These are phyloP conservation scores for Pseudohalonectria lignicola DNA, from an alignment of 2,329 filamentous ascomycete genomes.

Conservation along the genomic window DNA sequence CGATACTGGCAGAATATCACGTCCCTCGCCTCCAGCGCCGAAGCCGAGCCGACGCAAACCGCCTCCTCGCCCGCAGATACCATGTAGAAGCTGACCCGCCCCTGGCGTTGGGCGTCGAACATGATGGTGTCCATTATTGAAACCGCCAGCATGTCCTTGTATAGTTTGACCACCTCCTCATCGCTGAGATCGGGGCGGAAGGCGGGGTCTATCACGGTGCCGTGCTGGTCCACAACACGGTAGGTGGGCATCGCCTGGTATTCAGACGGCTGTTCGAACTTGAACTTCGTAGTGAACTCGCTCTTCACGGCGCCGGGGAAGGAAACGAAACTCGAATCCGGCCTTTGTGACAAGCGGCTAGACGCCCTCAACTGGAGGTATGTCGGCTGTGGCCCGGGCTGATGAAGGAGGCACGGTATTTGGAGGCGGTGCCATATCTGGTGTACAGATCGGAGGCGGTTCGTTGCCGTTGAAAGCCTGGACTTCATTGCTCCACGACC, in stretches of 20 bases:
- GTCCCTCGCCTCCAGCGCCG: slow-evolving; percentile 71
- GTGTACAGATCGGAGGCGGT: too few species aligned
- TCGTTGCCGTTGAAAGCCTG: too few species aligned
- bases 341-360: slow-evolving; percentile 43
- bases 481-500: too few species aligned
- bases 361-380: slow-evolving; percentile 7
- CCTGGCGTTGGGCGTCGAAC: slow-evolving; percentile 95
- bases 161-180: slow-evolving; percentile 45
- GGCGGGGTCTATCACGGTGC: slow-evolving; percentile 64
- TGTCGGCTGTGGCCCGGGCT: slow-evolving; percentile 1
- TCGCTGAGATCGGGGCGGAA: slow-evolving; percentile 61
- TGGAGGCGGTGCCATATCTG: too few species aligned
- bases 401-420: too few species aligned
- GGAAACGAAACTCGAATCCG: slow-evolving; percentile 44
- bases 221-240: slow-evolving; percentile 83
- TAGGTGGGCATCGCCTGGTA: slow-evolving; percentile 79
- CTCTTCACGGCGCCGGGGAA: slow-evolving; percentile 96
- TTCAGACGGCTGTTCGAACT: slow-evolving; percentile 64
- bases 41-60: slow-evolving; percentile 79
- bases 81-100: slow-evolving; percentile 95
- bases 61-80: slow-evolving; percentile 92
- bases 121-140: slow-evolving; percentile 94
- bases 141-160: slow-evolving; percentile 54
- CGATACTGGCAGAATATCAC: slow-evolving; percentile 92
- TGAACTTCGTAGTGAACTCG: slow-evolving; percentile 72